A percentile compares a stretch with the other conserved stretches of the same genome.
These are phyloP conservation scores for Pueraria montana DNA, from an alignment of 306 rosid genomes.

Conservation along the genomic window DNA sequence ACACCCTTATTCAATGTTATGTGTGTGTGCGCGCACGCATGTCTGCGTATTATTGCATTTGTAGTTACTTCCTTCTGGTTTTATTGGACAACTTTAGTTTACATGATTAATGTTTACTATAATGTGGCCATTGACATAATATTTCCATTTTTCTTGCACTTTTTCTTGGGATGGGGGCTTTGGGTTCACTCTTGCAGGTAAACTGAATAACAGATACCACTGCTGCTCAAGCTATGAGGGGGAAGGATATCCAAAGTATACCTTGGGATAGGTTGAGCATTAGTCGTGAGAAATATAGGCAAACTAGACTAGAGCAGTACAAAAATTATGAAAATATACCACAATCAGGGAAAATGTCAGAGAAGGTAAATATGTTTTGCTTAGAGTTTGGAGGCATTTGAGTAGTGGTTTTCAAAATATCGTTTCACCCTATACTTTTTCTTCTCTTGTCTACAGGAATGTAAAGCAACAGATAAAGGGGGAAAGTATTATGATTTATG, in stretches of 20 bases:
- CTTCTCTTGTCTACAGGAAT: conserved; percentile 58
- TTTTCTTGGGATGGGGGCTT: conserved; percentile 38
- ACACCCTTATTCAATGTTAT: conserved; percentile 19
- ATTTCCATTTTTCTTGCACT: conserved; percentile 27
- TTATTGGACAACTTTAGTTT: conserved; percentile 2
- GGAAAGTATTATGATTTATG: conserved; percentile 75
- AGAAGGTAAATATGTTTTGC: conserved; percentile 64
- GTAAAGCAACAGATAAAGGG: conserved; percentile 74
- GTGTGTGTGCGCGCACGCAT: not conserved
- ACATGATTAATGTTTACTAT: conserved; percentile 23
- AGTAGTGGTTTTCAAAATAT: conserved; percentile 8
- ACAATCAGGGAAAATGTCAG: conserved; percentile 80
- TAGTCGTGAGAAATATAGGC: conserved; percentile 69
- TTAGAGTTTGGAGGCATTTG: not conserved
- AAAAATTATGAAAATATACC: conserved; percentile 89
- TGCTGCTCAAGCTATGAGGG: conserved; percentile 63
- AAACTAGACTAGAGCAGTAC: conserved; percentile 90
- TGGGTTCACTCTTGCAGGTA: conserved; percentile 50
- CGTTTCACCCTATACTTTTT: conserved; percentile 11
- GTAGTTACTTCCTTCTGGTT: conserved; percentile 16
- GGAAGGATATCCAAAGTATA: conserved; percentile 66
- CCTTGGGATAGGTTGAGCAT: conserved; percentile 64
- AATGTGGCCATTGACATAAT: conserved; percentile 12
- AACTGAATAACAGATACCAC: conserved; percentile 58
- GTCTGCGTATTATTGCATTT: not conserved